Percentiles rank a stretch among this genome's conserved stretches.
Evolutionary conservation across 1,139 yeast genomes (phyloP).

Genomic region (Pichia sp.): DNA sequence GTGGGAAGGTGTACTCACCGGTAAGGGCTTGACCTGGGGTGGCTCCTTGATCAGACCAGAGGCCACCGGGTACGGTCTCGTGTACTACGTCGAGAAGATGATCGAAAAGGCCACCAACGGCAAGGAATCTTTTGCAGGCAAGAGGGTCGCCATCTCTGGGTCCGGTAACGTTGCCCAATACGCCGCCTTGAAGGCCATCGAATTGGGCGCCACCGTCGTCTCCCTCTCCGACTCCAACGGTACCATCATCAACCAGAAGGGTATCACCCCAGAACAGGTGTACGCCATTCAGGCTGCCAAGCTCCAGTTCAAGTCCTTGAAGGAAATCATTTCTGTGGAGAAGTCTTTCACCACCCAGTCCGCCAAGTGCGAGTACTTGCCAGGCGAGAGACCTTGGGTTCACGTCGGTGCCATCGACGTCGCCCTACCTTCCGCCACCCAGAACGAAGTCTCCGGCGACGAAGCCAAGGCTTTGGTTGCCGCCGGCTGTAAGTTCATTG

Average conservation of each 20-base stretch:
- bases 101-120: constrained; percentile 89
- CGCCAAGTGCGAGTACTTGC: constrained; percentile 64
- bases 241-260: constrained; percentile 67
- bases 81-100: constrained; percentile 97
- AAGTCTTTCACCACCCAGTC: constrained; percentile 52
- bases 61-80: constrained; percentile 98
- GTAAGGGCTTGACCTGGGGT: constrained; percentile 98
- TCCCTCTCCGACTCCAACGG: constrained; percentile 96
- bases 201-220: constrained; percentile 92
- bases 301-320: constrained; percentile 72
- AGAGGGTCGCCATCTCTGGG: constrained; percentile 94
- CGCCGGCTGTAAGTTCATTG: constrained; percentile 88
- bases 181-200: constrained; percentile 96
- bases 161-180: constrained; percentile 99
- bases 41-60: constrained; percentile 98
- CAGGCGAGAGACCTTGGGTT: constrained; percentile 96
- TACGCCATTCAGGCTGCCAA: constrained; percentile 76
- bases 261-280: constrained; percentile 81
- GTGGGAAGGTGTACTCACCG: constrained; percentile 97
- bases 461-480: constrained; percentile 94
- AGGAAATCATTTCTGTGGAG: constrained; percentile 60
- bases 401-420: constrained; percentile 89
- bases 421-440: constrained; percentile 98
- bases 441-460: constrained; percentile 94
- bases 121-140: constrained; percentile 84